Evolutionary conservation across 1,284 basidiomycete genomes (phyloP), one percentile per base, ranked within the genome.

Genomic region (Naganishia sp.): DNA sequence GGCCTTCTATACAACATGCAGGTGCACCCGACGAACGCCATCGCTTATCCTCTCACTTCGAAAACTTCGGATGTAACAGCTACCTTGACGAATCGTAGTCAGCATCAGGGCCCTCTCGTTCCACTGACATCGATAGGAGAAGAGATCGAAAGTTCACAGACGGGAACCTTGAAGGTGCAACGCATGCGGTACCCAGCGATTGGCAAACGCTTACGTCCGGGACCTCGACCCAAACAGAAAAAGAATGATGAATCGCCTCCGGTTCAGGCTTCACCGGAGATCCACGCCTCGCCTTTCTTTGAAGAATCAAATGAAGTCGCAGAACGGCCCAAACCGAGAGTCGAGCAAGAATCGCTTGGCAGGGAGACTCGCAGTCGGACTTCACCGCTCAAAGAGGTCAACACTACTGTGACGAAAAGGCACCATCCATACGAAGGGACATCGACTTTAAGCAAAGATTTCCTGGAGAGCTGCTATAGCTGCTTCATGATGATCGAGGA

Each of bases 131-230:
- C 58, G 6, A 61, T 61, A 28, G 58, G 58, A 46, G 58, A 61
- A 51, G 58, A 61, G 35, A 32, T 39, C 7, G 58, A 61, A 51
- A 28, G 3, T 15, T 41, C 47, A 18, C n/a, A 43, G n/a, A 5
- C 39, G 17, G 58, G 58, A 28, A n/a, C 41, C 35, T n/a, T 39
- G 13, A 67, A 67, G n/a, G 63, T 67, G 25, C 68, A 68, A 56
- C 57, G 70, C 53, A 68, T 71, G 43, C 64, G 54, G 13, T 71
- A 71, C 55, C 74, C 74, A 47, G 68, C 70, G 1, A 68, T 76
- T 32, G 74, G 73, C 9, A 73, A 72, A 47, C 69, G 70, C 15
- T 50, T 76, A 11, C 69, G 71, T 57, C 75, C 75, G 5, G 75
- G 75, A 25, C 74, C 74, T 10, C 72, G 72, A 39, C 75, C 75